Percentiles rank a stretch among this genome's conserved stretches.
phyloP scores from a whole-genome alignment of 2,329 filamentous ascomycete species.

The Juglanconis juglandina region DNA sequence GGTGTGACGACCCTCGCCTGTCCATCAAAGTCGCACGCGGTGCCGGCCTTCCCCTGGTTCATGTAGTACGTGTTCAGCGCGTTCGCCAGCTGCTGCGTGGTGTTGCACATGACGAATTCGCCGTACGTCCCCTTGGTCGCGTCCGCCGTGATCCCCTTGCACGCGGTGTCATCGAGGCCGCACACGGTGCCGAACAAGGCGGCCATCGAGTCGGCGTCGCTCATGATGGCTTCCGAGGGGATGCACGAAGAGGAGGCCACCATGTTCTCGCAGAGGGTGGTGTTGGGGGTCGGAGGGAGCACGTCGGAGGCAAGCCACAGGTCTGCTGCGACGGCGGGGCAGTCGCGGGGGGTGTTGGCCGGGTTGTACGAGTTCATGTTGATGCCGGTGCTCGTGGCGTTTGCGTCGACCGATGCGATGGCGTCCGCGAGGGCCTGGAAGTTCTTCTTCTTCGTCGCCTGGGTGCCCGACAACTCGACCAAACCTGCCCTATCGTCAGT shows the following conservation, averaged over 20 bases:
- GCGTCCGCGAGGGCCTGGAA: slow-evolving; percentile 66
- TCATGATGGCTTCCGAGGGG: slow-evolving; percentile 45
- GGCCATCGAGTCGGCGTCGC: slow-evolving; percentile 57
- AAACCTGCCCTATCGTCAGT: slow-evolving; percentile 47
- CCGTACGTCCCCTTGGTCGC: slow-evolving; percentile 67
- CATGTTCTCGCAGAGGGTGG: slow-evolving; percentile 82
- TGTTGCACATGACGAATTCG: slow-evolving; percentile 71
- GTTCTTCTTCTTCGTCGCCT: slow-evolving; percentile 43
- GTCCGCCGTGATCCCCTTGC: slow-evolving; percentile 67
- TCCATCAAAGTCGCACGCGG: slow-evolving; percentile 70
- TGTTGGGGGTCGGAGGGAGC: slow-evolving; percentile 80
- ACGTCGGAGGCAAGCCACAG: slow-evolving; percentile 65
- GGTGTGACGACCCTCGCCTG: slow-evolving; percentile 42
- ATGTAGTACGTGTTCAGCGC: slow-evolving; percentile 72
- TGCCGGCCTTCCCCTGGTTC: slow-evolving; percentile 46
- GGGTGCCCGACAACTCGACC: slow-evolving; percentile 54
- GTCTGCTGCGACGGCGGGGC: slow-evolving; percentile 60
- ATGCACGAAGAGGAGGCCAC: slow-evolving; percentile 67
- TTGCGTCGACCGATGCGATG: slow-evolving; percentile 64
- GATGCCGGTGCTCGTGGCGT: slow-evolving; percentile 65
- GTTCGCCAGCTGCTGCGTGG: slow-evolving; percentile 67
- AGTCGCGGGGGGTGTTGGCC: slow-evolving; percentile 65
- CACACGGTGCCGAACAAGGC: slow-evolving; percentile 74
- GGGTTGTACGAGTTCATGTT: slow-evolving; percentile 66
- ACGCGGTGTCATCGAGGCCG: slow-evolving; percentile 52